phyloP scores from a whole-genome alignment of 2,329 filamentous ascomycete species.

The Reticulascus tulasneorum region DNA sequence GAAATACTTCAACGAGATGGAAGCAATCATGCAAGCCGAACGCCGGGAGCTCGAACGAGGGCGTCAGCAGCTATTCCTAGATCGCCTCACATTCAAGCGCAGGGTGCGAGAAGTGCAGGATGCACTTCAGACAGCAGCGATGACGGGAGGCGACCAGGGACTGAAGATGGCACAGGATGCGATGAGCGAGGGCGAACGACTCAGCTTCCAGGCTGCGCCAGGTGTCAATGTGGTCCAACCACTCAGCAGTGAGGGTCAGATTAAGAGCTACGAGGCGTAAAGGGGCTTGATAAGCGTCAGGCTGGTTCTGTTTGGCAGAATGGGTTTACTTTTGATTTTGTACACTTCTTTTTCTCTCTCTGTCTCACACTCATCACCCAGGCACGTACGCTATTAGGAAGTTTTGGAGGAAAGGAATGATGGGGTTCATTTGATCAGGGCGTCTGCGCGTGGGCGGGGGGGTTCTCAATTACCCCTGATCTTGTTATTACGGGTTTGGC shows the following conservation, averaged over 20 bases:
- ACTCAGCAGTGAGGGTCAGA: slow-evolving; percentile 48
- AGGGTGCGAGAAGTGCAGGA: slow-evolving; percentile 81
- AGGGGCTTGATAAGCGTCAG: background rate
- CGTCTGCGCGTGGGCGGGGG: too few species aligned
- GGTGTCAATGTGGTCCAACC: slow-evolving; percentile 46
- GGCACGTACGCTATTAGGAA: too few species aligned
- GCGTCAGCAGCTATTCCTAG: slow-evolving; percentile 88
- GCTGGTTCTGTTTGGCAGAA: background rate
- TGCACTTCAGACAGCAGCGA: slow-evolving; percentile 55
- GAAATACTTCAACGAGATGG: slow-evolving; percentile 94
- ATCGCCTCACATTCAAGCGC: slow-evolving; percentile 85
- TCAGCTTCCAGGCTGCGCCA: slow-evolving; percentile 48
- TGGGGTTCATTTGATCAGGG: too few species aligned
- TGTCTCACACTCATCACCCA: too few species aligned
- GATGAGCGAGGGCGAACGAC: slow-evolving; percentile 43
- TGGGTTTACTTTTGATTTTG: background rate
- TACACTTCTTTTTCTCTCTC: too few species aligned
- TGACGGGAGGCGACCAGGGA: slow-evolving; percentile 46
- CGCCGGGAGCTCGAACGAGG: slow-evolving; percentile 88
- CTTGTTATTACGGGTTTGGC: too few species aligned
- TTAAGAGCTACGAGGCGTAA: slow-evolving; percentile 57
- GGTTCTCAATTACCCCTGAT: too few species aligned
- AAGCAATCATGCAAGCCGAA: slow-evolving; percentile 86
- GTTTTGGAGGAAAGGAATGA: too few species aligned
- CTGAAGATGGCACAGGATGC: slow-evolving; percentile 43